phyloP scores from a whole-genome alignment of 345 rosid genomes.

The Gossypium raimondii region DNA sequence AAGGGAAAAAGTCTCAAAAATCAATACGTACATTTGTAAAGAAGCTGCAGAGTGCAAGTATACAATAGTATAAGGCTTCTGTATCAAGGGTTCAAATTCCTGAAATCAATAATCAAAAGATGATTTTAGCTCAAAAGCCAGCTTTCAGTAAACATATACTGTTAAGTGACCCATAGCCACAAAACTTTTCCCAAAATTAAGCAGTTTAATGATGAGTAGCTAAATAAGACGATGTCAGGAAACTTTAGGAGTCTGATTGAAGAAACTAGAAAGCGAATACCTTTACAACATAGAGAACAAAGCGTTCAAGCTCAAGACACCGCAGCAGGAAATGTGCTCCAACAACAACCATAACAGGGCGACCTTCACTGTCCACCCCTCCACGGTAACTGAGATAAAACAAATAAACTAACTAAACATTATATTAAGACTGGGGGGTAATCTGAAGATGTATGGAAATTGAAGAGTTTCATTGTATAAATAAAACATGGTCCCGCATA shows the following conservation, averaged over 20 bases:
- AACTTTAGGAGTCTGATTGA: background rate
- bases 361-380: constrained; percentile 93
- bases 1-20: background rate
- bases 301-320: constrained; percentile 91
- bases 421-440: constrained; percentile 8
- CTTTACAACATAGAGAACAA: constrained; percentile 76
- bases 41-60: constrained; percentile 96
- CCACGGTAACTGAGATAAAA: constrained; percentile 80
- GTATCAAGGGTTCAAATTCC: constrained; percentile 97
- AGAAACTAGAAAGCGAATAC: constrained; percentile 28
- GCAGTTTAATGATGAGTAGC: background rate
- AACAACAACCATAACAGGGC: constrained; percentile 89
- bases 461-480: background rate
- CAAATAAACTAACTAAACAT: constrained; percentile 17
- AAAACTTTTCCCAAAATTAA: background rate
- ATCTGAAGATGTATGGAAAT: constrained; percentile 9
- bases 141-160: background rate
- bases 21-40: constrained; percentile 72
- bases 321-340: constrained; percentile 95
- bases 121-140: constrained; percentile 12
- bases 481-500: background rate
- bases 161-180: background rate
- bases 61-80: constrained; percentile 86
- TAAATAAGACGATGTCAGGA: background rate
- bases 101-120: constrained; percentile 35